Conservation (phyloP, 2,329 filamentous ascomycete genomes). For the Botrytis paeoniae region DNA sequence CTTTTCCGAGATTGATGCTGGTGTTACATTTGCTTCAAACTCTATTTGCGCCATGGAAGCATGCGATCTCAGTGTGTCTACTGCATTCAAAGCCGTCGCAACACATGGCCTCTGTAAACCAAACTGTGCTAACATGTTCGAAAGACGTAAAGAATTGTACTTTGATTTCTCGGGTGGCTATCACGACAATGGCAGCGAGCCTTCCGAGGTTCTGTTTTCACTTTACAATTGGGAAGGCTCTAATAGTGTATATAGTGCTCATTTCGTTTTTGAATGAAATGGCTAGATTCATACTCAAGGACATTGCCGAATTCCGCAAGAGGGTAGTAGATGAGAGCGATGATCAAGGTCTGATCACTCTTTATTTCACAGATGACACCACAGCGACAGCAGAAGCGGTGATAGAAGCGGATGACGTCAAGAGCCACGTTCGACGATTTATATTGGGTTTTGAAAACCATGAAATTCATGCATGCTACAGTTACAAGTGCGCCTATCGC, state of each 20-base stretch:
- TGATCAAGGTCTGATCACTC: neutral
- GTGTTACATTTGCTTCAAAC: conserved; percentile 25
- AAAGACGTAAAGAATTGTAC: conserved; percentile 26
- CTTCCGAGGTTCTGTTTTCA: neutral
- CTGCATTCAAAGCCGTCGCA: neutral
- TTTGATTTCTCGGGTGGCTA: conserved; percentile 13
- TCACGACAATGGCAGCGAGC: neutral
- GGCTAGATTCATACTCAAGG: neutral
- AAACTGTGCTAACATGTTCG: neutral
- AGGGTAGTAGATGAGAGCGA: neutral
- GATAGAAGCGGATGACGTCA: conserved; percentile 41
- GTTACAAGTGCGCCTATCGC: conserved; percentile 59
- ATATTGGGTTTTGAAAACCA: conserved; percentile 45
- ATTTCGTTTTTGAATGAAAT: neutral
- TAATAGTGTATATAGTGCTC: neutral
- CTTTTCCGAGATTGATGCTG: conserved; percentile 27
- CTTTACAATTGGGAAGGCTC: neutral
- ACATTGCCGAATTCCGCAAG: neutral
- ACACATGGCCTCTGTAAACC: neutral
- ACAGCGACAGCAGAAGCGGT: no score
- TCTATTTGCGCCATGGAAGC: conserved; percentile 20
- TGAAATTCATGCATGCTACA: conserved; percentile 42
- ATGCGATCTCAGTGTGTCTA: neutral
- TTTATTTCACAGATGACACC: conserved; percentile 45
- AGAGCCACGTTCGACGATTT: conserved; percentile 51